These are phyloP conservation scores for Arthonia radiata DNA, from an alignment of 495 filamentous ascomycete species.

Conservation along the genomic window DNA sequence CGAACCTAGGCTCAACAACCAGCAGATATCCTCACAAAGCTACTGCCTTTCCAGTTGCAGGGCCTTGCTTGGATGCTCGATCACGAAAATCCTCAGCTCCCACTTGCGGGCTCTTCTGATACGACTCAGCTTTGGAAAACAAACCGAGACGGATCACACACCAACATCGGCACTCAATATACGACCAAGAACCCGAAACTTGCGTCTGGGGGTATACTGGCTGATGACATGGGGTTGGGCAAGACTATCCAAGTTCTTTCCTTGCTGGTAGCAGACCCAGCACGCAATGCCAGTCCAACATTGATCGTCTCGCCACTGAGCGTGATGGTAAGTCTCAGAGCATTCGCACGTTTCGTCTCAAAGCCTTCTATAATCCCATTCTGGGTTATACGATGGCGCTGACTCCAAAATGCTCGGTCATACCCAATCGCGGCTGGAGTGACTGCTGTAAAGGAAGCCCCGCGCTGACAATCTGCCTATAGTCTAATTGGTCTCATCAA, in stretches of 20 bases:
- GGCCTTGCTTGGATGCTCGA: constrained; percentile 64
- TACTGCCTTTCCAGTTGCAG: constrained; percentile 64
- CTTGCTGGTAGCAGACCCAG: constrained; percentile 39
- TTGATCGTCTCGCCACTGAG: constrained; percentile 65
- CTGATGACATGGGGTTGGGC: constrained; percentile 87
- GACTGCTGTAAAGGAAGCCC: too few relatives aligned
- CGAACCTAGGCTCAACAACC: constrained; percentile 47
- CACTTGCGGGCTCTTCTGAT: constrained; percentile 31
- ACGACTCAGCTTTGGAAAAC: constrained; percentile 64
- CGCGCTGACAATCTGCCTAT: too few relatives aligned
- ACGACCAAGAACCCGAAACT: constrained; percentile 32
- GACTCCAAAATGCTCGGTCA: too few relatives aligned
- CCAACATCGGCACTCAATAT: constrained; percentile 59
- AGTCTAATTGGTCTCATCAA: constrained; percentile 78
- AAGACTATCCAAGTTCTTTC: constrained; percentile 82
- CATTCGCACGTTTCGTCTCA: too few relatives aligned
- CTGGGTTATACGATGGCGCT: too few relatives aligned
- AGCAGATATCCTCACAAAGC: constrained; percentile 27
- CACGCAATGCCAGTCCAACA: constrained; percentile 24
- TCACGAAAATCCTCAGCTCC: constrained; percentile 47
- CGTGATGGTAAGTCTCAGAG: too few relatives aligned
- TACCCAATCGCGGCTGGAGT: too few relatives aligned
- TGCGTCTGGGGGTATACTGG: constrained; percentile 61
- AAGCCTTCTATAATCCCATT: too few relatives aligned
- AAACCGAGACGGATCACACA: constrained; percentile 31